Percentiles rank a stretch among this genome's conserved stretches.
These are phyloP conservation scores for Fusarium algeriense DNA, from an alignment of 2,329 filamentous ascomycete species.

Conservation along the genomic window DNA sequence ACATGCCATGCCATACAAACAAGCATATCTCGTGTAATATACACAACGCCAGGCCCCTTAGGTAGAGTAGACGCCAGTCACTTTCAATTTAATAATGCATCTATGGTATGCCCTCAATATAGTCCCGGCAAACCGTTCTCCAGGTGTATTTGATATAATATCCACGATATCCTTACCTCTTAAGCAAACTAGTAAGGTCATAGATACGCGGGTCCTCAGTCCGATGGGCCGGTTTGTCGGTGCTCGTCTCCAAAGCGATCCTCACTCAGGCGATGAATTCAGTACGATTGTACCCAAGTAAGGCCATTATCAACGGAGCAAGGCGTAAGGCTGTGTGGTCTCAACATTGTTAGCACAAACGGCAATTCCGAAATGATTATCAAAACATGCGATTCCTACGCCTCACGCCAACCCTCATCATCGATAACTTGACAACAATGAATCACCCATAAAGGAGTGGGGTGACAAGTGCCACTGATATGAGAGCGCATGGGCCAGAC, in stretches of 20 bases:
- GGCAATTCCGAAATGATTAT: constrained; percentile 3
- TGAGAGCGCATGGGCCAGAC: constrained; percentile 27
- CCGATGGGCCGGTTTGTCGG: constrained; percentile 28
- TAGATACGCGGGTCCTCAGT: constrained; percentile 17
- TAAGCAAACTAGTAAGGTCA: constrained; percentile 18
- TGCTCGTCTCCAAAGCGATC: constrained; percentile 24
- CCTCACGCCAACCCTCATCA: constrained; percentile 6
- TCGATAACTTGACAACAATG: constrained; percentile 16
- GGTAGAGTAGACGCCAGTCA: background rate
- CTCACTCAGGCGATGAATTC: constrained; percentile 7
- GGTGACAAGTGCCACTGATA: constrained; percentile 14
- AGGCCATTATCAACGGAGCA: background rate
- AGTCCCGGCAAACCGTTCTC: background rate
- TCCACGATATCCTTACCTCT: constrained; percentile 1
- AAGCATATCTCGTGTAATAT: constrained; percentile 1
- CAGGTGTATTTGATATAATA: background rate
- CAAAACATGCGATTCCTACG: constrained; percentile 12
- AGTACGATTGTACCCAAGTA: background rate
- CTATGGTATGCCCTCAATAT: background rate
- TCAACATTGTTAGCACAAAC: background rate
- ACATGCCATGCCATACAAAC: constrained; percentile 9
- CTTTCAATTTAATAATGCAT: background rate
- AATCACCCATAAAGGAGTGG: constrained; percentile 25
- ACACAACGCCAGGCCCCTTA: background rate
- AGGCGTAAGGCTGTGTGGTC: background rate